These are phyloP conservation scores for Talaromyces marneffei DNA, from an alignment of 2,329 filamentous ascomycete species.

Conservation along the genomic window DNA sequence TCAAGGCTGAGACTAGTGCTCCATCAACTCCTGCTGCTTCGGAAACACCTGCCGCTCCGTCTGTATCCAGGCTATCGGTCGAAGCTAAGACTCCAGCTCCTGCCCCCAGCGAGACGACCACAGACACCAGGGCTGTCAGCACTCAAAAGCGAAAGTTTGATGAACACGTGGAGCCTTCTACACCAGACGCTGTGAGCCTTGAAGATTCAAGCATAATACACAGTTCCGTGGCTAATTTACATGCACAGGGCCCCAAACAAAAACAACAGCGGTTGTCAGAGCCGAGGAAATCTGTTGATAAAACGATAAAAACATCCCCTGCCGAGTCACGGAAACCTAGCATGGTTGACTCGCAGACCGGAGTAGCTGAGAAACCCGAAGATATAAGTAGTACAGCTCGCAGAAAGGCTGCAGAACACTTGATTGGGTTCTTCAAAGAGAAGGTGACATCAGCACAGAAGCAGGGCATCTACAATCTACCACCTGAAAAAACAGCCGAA, in stretches of 20 bases:
- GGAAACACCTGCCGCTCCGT: slow-evolving; percentile 17
- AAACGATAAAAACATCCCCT: slow-evolving; percentile 23
- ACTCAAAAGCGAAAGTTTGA: slow-evolving; percentile 43
- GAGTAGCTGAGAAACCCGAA: slow-evolving; percentile 34
- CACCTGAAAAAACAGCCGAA: slow-evolving; percentile 58
- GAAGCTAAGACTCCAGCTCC: slow-evolving; percentile 26
- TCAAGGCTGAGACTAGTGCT: slow-evolving; percentile 35
- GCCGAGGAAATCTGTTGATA: slow-evolving; percentile 18
- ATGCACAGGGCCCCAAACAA: slow-evolving; percentile 33
- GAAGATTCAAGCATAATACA: neutral
- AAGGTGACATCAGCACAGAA: slow-evolving; percentile 64
- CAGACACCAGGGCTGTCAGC: slow-evolving; percentile 17
- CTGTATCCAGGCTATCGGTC: slow-evolving; percentile 19
- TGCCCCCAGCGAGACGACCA: slow-evolving; percentile 18
- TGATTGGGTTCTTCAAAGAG: slow-evolving; percentile 64
- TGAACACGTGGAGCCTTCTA: slow-evolving; percentile 28
- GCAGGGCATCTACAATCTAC: slow-evolving; percentile 56
- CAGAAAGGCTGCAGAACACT: slow-evolving; percentile 61
- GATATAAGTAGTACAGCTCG: slow-evolving; percentile 58
- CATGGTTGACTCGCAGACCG: slow-evolving; percentile 27
- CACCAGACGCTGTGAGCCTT: slow-evolving; percentile 26
- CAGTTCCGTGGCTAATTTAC: slow-evolving; percentile 21
- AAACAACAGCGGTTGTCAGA: slow-evolving; percentile 39
- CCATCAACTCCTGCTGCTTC: slow-evolving; percentile 21
- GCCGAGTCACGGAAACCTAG: slow-evolving; percentile 30